Base-by-base conservation (phyloP, 768 basidiomycete species). In the Rubroboletus pulcherrimus region DNA sequence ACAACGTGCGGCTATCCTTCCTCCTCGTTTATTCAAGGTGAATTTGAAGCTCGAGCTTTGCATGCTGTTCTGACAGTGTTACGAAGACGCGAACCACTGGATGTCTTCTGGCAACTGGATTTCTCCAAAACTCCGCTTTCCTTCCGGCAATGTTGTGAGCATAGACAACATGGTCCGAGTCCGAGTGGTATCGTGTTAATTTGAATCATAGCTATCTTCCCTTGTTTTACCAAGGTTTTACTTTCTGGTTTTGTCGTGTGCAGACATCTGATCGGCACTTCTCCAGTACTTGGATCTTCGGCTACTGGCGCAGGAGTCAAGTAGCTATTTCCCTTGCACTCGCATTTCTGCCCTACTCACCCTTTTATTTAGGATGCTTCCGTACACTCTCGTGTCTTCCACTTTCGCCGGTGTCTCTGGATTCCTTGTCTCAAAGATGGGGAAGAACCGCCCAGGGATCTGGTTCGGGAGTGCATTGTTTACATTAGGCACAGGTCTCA, bases 11-110 rank as follows among this genome's bases (percentile, higher is more conserved):
- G 85, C 87, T 0, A 87, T 92, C 51, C 66, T 92, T 26, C 88
- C 89, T 14, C 85, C 87, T 11, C 81, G 89, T 19, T 63, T 91
- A 33, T 90, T 91, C 74, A 82, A 82, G 73, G 86, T 82, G 49
- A n/a, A 68, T 39, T 37, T 35, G 10, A 19, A 21, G 17, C 17
- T 24, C 31, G 14, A 24, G 19, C 8, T 10, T 34, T 34, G 24
- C 2, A 30, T 19, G 42, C 7, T 53, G 26, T 29, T 11, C 40
- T 55, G 24, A 46, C 17, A 49, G 7, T 29, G 6, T 12, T 48
- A 12, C 44, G 1, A 58, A 85, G 85, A 89, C 85, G 11, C 81
- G 87, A 30, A 91, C 87, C 1, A 90, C 87, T 4, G 75, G 72
- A 1, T 75, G 84, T 34, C 66, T 89, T 17, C 66, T 91, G 15